These are phyloP conservation scores for Larix kaempferi DNA, from an alignment of 75 land plant species.

Conservation along the genomic window DNA sequence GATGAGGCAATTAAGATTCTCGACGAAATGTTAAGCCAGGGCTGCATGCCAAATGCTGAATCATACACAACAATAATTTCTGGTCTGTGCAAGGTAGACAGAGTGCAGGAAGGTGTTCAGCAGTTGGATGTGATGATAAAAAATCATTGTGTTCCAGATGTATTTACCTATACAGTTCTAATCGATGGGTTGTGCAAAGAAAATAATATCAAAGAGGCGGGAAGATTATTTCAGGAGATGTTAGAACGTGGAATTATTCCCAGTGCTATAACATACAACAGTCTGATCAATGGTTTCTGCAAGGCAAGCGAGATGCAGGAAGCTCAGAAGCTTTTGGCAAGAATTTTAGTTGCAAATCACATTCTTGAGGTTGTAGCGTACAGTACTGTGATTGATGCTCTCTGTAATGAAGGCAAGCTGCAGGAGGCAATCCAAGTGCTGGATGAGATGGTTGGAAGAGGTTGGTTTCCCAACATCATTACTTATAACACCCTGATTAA, in stretches of 20 bases:
- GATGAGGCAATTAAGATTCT: conserved; percentile 26
- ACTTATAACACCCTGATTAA: conserved; percentile 45
- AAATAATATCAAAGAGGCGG: conserved; percentile 29
- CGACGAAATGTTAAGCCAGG: conserved; percentile 24
- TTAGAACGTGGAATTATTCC: conserved; percentile 18
- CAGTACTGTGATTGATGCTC: conserved; percentile 37
- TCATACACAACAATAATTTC: conserved; percentile 34
- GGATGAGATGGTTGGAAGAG: conserved; percentile 26
- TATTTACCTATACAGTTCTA: conserved; percentile 13
- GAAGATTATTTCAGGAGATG: conserved; percentile 31
- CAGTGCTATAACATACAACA: conserved; percentile 9
- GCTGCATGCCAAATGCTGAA: conserved; percentile 11
- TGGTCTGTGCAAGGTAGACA: conserved; percentile 25
- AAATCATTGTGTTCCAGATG: conserved; percentile 16
- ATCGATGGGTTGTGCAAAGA: conserved; percentile 35
- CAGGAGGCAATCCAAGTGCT: conserved; percentile 22
- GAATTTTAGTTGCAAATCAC: conserved; percentile 23
- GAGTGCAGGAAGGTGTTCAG: conserved; percentile 21
- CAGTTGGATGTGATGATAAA: conserved; percentile 33
- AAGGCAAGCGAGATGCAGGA: conserved; percentile 20
- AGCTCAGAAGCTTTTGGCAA: conserved; percentile 13
- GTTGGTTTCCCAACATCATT: conserved; percentile 7
- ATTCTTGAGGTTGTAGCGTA: conserved; percentile 16
- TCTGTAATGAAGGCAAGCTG: conserved; percentile 21
- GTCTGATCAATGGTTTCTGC: conserved; percentile 35